These are phyloP conservation scores for Aleurites moluccanus DNA, from an alignment of 441 rosid species.

Conservation along the genomic window DNA sequence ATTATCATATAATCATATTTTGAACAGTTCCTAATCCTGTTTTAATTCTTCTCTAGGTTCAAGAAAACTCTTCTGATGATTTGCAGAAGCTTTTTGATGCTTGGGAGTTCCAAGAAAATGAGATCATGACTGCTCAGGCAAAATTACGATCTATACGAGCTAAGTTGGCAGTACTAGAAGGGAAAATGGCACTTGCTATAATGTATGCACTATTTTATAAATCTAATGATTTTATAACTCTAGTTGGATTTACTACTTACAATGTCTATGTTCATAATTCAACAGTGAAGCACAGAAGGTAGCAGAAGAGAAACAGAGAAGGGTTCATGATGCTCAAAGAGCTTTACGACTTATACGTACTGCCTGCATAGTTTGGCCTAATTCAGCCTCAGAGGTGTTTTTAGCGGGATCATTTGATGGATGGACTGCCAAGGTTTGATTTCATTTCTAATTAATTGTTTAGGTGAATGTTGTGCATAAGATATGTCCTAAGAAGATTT, in stretches of 20 bases:
- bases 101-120: conserved; percentile 79
- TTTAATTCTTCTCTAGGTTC: conserved; percentile 33
- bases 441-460: conserved; percentile 14
- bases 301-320: conserved; percentile 67
- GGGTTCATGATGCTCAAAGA: conserved; percentile 58
- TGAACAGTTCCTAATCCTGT: conserved; percentile 12
- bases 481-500: not conserved
- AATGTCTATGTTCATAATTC: conserved; percentile 6
- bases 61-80: conserved; percentile 37
- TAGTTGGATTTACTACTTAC: not conserved
- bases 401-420: conserved; percentile 87
- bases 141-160: conserved; percentile 72
- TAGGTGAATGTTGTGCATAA: not conserved
- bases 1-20: not conserved
- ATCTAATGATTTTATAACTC: conserved; percentile 6
- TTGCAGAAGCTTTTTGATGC: conserved; percentile 65
- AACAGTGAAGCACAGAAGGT: conserved; percentile 72
- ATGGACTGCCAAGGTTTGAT: conserved; percentile 76
- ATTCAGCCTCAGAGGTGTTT: conserved; percentile 74
- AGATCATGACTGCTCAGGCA: conserved; percentile 61
- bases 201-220: conserved; percentile 39
- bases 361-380: conserved; percentile 77
- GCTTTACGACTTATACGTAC: conserved; percentile 62
- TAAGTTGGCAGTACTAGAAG: conserved; percentile 74
- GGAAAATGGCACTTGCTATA: conserved; percentile 78